phyloP scores from a whole-genome alignment of 345 rosid genomes.

The Nephelium lappaceum region DNA sequence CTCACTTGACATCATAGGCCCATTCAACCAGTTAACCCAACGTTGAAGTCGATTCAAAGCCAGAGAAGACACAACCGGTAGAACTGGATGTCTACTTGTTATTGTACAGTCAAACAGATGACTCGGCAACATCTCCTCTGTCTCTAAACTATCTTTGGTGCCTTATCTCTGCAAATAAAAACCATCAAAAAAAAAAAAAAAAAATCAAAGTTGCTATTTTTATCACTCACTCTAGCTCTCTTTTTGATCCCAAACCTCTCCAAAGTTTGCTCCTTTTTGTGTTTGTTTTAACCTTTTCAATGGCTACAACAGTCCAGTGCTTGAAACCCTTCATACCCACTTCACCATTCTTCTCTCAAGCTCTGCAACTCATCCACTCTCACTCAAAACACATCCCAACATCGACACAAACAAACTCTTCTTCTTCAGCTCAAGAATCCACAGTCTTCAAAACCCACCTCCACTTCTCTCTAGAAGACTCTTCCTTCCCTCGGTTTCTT shows the following conservation, averaged over 20 bases:
- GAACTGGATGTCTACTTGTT: no score
- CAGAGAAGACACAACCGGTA: no score
- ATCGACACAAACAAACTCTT: conserved; percentile 11
- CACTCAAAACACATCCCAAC: conserved; percentile 24
- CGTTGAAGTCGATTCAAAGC: no score
- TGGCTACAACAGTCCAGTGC: conserved; percentile 40
- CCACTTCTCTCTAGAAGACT: conserved; percentile 59
- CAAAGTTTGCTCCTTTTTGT: neutral
- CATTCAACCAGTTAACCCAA: no score
- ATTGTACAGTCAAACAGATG: no score
- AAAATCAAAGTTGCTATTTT: no score
- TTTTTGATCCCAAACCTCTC: no score
- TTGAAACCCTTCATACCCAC: conserved; percentile 31
- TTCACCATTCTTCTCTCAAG: conserved; percentile 4
- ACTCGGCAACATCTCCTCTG: no score
- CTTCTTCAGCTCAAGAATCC: conserved; percentile 23
- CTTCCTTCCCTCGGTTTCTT: conserved; percentile 73
- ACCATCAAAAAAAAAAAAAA: no score
- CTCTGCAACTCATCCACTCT: conserved; percentile 19
- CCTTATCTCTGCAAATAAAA: no score
- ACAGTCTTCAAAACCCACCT: conserved; percentile 33
- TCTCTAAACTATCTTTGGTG: no score
- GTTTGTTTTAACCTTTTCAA: conserved; percentile 2
- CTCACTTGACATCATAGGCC: no score
- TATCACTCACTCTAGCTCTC: neutral